These are phyloP conservation scores for Phoma sp. DNA, from an alignment of 2,329 filamentous ascomycete species.

Conservation along the genomic window DNA sequence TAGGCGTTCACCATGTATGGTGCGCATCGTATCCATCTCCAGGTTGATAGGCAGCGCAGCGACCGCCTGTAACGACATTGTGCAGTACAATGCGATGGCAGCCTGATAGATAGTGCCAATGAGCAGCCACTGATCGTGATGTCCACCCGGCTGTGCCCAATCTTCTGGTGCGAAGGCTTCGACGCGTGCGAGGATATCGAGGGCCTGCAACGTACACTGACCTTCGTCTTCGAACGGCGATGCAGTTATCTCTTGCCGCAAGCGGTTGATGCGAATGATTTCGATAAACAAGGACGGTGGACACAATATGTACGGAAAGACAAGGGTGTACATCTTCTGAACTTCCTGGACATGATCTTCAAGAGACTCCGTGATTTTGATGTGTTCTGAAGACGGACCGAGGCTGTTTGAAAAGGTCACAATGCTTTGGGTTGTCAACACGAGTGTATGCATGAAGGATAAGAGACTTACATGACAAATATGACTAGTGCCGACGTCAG, in stretches of 20 bases:
- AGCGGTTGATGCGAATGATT: conserved; percentile 32
- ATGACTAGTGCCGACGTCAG: conserved; percentile 30
- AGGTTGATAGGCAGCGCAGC: conserved; percentile 24
- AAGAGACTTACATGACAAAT: conserved; percentile 32
- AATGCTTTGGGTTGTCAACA: conserved; percentile 23
- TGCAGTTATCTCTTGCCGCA: conserved; percentile 25
- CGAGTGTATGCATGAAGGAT: too few relatives aligned
- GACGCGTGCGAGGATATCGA: conserved; percentile 29
- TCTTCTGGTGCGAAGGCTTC: conserved; percentile 30
- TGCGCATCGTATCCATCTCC: conserved; percentile 25
- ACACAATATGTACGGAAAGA: conserved; percentile 39
- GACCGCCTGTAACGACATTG: conserved; percentile 34
- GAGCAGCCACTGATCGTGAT: conserved; percentile 30
- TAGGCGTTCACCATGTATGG: conserved; percentile 22
- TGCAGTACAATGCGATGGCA: conserved; percentile 36
- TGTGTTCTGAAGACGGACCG: conserved; percentile 34
- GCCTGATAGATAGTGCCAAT: conserved; percentile 35
- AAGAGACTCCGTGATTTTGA: conserved; percentile 23
- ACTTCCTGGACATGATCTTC: conserved; percentile 25
- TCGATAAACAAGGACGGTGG: conserved; percentile 33
- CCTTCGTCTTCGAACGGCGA: conserved; percentile 10
- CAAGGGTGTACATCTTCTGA: conserved; percentile 27
- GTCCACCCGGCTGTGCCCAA: conserved; percentile 35
- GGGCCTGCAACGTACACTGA: conserved; percentile 19
- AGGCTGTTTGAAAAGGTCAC: conserved; percentile 34